Evolutionary conservation across 2,329 filamentous ascomycete genomes (phyloP).

Genomic region (Curvularia eragrostidis): DNA sequence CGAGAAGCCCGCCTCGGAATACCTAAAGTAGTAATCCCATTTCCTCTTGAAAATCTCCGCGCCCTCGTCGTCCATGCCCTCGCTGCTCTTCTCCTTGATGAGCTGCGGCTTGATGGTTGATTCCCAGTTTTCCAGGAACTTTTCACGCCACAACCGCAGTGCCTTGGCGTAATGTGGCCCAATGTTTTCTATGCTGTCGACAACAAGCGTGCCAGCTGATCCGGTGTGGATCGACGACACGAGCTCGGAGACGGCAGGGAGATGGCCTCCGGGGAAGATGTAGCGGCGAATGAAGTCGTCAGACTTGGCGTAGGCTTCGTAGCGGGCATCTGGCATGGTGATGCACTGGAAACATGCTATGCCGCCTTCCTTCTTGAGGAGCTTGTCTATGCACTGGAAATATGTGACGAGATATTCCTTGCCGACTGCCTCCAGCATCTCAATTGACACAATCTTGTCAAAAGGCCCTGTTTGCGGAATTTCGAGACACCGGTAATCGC

Average conservation of each 20-base stretch:
- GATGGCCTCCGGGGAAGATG: constrained; percentile 79
- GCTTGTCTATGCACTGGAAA: constrained; percentile 67
- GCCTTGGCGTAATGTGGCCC: constrained; percentile 76
- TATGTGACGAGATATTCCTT: constrained; percentile 71
- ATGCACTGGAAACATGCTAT: constrained; percentile 78
- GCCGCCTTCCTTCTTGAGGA: constrained; percentile 70
- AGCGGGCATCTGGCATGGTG: constrained; percentile 73
- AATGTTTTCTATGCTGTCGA: constrained; percentile 74
- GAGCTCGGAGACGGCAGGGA: constrained; percentile 71
- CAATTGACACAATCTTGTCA: constrained; percentile 76
- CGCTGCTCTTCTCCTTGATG: constrained; percentile 62
- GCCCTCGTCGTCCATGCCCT: constrained; percentile 68
- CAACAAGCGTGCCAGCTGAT: constrained; percentile 67
- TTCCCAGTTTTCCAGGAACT: constrained; percentile 69
- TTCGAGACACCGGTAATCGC: constrained; percentile 71
- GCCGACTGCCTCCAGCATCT: constrained; percentile 79
- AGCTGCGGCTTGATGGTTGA: constrained; percentile 66
- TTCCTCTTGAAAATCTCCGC: constrained; percentile 73
- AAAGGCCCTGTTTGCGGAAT: constrained; percentile 59
- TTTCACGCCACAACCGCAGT: constrained; percentile 71
- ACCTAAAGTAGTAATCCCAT: constrained; percentile 80
- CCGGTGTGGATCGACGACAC: constrained; percentile 68
- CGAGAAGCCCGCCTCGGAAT: constrained; percentile 75
- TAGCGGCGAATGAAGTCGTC: constrained; percentile 79
- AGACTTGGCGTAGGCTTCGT: constrained; percentile 69